A percentile compares a stretch with the other conserved stretches of the same genome.
phyloP scores from a whole-genome alignment of 2,329 filamentous ascomycete genomes.

The Hypoxylon sp. region DNA sequence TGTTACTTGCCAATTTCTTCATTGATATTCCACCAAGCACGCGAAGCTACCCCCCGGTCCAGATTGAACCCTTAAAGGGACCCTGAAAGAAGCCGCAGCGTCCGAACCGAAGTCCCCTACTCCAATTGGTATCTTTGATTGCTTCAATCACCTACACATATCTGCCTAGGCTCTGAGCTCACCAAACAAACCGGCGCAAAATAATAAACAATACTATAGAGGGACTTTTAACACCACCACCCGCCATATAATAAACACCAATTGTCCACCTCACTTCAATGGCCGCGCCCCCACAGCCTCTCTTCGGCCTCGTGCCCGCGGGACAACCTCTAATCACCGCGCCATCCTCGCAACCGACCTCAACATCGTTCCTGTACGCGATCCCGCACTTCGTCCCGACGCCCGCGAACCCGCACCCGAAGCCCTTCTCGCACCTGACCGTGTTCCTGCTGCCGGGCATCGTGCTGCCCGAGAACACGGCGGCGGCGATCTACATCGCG shows the following conservation, averaged over 20 bases:
- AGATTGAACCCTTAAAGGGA: conserved; percentile 4
- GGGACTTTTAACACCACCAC: not conserved
- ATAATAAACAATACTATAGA: not conserved
- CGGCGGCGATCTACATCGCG: conserved; percentile 91
- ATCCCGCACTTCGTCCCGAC: conserved; percentile 60
- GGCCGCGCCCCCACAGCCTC: conserved; percentile 54
- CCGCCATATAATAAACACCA: not conserved
- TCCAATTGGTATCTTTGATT: not conserved
- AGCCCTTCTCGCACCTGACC: conserved; percentile 83
- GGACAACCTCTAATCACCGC: conserved; percentile 70
- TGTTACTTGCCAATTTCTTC: conserved; percentile 5
- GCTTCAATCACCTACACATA: not conserved
- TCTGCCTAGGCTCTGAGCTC: not conserved
- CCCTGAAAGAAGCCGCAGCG: not conserved
- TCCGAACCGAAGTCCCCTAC: not conserved
- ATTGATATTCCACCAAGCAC: not conserved
- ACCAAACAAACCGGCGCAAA: not conserved
- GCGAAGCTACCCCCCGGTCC: not conserved
- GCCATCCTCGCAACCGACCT: conserved; percentile 64
- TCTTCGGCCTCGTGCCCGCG: conserved; percentile 73
- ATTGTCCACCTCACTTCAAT: too few relatives aligned
- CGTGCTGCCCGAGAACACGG: conserved; percentile 79
- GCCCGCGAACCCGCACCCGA: conserved; percentile 48
- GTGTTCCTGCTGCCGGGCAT: conserved; percentile 89
- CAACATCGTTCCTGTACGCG: conserved; percentile 66